Percentiles rank a stretch among this genome's conserved stretches.
Evolutionary conservation across 1,284 basidiomycete genomes (phyloP).

Genomic region (Leccinum pachyderme): DNA sequence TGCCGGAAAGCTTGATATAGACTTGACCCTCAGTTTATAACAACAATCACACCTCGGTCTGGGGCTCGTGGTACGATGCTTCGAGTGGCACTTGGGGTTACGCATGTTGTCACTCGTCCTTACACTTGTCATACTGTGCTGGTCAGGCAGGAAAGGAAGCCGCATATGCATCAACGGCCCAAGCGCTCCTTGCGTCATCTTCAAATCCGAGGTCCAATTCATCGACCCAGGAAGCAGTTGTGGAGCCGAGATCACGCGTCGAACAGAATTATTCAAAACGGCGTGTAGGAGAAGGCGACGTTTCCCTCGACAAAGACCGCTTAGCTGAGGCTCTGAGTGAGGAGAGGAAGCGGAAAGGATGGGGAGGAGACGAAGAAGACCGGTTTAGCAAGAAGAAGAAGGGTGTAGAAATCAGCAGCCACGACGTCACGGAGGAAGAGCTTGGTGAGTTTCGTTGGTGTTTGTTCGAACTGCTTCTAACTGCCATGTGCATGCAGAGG

Average conservation of each 20-base stretch:
- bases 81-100: conserved; percentile 85
- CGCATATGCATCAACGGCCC: conserved; percentile 64
- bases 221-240: conserved; percentile 27
- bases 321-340: conserved; percentile 71
- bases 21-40: conserved; percentile 60
- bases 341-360: conserved; percentile 75
- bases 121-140: conserved; percentile 92
- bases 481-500: conserved; percentile 52
- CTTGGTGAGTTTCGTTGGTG: conserved; percentile 58
- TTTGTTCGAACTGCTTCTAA: not conserved
- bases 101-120: conserved; percentile 87
- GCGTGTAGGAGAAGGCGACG: conserved; percentile 72
- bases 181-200: conserved; percentile 56
- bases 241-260: conserved; percentile 43
- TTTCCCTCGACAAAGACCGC: conserved; percentile 67
- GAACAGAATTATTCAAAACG: conserved; percentile 67
- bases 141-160: conserved; percentile 88
- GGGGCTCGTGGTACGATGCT: conserved; percentile 93
- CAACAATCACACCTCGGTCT: conserved; percentile 92
- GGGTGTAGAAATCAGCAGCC: conserved; percentile 44
- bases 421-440: conserved; percentile 90
- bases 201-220: conserved; percentile 27
- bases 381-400: conserved; percentile 61
- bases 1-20: conserved; percentile 4
- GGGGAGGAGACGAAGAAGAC: conserved; percentile 57